phyloP scores from a whole-genome alignment of 2,329 filamentous ascomycete genomes.

The Xylariomycetidae sp. region DNA sequence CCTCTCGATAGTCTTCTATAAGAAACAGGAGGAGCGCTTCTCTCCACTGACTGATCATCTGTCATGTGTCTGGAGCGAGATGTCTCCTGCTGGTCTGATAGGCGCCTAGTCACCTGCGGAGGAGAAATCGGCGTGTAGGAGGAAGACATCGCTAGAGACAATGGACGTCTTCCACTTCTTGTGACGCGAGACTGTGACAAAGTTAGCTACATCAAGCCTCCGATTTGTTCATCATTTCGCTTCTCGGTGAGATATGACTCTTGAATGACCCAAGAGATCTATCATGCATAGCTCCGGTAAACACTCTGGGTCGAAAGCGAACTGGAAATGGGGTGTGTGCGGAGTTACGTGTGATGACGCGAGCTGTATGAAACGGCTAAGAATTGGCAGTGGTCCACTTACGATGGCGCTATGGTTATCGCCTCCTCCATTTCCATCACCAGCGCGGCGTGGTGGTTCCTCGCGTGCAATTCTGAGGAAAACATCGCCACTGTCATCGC shows the following conservation, averaged over 20 bases:
- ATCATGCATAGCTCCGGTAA: too few relatives aligned
- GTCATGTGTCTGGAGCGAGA: slow-evolving; percentile 33
- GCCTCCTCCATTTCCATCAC: slow-evolving; percentile 29
- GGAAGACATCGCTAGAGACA: slow-evolving; percentile 48
- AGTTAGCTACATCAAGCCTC: too few relatives aligned
- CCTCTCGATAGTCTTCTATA: slow-evolving; percentile 41
- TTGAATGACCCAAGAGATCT: too few relatives aligned
- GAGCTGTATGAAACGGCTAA: slow-evolving; percentile 7
- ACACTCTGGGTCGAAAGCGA: not conserved
- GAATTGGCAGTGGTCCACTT: slow-evolving; percentile 30
- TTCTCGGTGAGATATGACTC: too few relatives aligned
- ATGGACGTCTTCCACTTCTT: slow-evolving; percentile 47
- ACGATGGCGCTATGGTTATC: slow-evolving; percentile 41
- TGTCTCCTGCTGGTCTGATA: slow-evolving; percentile 54
- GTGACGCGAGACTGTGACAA: slow-evolving; percentile 45
- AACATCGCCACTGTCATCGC: slow-evolving; percentile 53
- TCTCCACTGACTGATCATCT: slow-evolving; percentile 39
- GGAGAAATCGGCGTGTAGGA: slow-evolving; percentile 46
- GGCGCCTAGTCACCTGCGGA: slow-evolving; percentile 45
- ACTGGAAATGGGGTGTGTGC: too few relatives aligned
- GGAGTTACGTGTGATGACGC: too few relatives aligned
- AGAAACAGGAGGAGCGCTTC: slow-evolving; percentile 36
- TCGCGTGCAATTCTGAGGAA: slow-evolving; percentile 57
- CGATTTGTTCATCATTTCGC: too few relatives aligned
- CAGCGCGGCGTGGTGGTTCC: slow-evolving; percentile 37